phyloP scores from a whole-genome alignment of 768 basidiomycete genomes.

The Tylopilus subfusipes region DNA sequence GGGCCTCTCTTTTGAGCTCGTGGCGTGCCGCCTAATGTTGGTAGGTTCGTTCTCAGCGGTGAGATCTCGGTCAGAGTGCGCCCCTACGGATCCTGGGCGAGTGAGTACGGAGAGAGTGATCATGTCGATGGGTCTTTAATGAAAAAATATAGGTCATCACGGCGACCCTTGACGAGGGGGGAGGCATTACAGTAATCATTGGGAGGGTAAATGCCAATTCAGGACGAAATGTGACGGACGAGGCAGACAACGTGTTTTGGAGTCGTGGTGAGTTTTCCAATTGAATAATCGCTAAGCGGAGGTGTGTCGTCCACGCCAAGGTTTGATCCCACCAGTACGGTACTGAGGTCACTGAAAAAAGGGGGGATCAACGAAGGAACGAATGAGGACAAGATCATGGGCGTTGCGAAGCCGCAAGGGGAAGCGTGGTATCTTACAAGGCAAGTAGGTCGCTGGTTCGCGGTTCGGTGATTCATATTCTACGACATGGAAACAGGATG shows the following conservation, averaged over 20 bases:
- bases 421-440: background rate
- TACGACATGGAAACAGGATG: background rate
- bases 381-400: background rate
- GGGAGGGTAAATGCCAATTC: background rate
- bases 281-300: slow-evolving; percentile 7
- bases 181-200: background rate
- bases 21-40: too few relatives aligned
- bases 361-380: slow-evolving; percentile 7
- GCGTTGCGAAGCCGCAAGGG: background rate
- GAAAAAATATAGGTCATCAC: background rate
- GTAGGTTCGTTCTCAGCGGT: too few relatives aligned
- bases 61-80: slow-evolving; percentile 11
- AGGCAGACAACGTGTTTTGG: slow-evolving; percentile 12
- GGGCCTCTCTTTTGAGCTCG: too few relatives aligned
- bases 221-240: background rate
- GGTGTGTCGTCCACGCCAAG: background rate
- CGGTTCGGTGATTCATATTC: background rate
- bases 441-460: background rate
- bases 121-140: background rate
- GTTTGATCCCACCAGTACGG: background rate
- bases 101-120: slow-evolving; percentile 1
- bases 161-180: slow-evolving; percentile 6
- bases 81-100: background rate
- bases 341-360: background rate
- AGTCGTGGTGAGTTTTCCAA: slow-evolving; percentile 3